Evolutionary conservation across 1,284 basidiomycete species (phyloP).

Genomic region (Marasmius sp.): DNA sequence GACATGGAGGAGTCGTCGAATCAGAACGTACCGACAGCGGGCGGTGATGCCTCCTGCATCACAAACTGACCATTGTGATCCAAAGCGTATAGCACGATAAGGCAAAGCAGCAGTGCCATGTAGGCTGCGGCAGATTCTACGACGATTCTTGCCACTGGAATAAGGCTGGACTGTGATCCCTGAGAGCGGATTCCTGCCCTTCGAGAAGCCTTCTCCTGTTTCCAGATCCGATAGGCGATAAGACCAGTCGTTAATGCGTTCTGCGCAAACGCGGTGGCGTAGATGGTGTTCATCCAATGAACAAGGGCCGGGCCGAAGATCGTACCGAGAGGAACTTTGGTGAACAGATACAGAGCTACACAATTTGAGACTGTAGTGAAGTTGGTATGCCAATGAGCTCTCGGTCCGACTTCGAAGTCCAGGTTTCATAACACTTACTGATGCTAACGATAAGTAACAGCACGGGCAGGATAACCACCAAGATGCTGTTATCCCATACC

Average conservation of each 20-base stretch:
- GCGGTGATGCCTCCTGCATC: slow-evolving; percentile 26
- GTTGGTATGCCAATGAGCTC: neutral
- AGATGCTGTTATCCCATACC: slow-evolving; percentile 26
- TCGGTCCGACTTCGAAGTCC: neutral
- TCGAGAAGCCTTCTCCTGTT: slow-evolving; percentile 19
- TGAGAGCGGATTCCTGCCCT: slow-evolving; percentile 8
- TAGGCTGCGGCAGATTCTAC: slow-evolving; percentile 31
- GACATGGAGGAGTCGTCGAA: neutral
- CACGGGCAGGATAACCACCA: slow-evolving; percentile 21
- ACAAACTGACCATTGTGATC: slow-evolving; percentile 27
- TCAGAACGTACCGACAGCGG: slow-evolving; percentile 26
- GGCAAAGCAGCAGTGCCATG: slow-evolving; percentile 23
- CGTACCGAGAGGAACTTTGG: slow-evolving; percentile 17
- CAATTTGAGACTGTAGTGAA: slow-evolving; percentile 20
- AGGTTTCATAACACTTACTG: slow-evolving; percentile 16
- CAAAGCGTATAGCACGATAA: slow-evolving; percentile 27
- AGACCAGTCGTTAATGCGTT: slow-evolving; percentile 29
- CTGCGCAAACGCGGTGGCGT: slow-evolving; percentile 28
- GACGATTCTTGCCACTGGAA: slow-evolving; percentile 27
- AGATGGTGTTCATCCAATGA: slow-evolving; percentile 28
- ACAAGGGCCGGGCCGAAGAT: slow-evolving; percentile 24
- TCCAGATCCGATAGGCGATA: slow-evolving; percentile 29
- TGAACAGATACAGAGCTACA: slow-evolving; percentile 23
- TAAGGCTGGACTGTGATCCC: slow-evolving; percentile 16
- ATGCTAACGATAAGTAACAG: slow-evolving; percentile 24